Base-by-base conservation (phyloP, 345 rosid species). In the Viola odorata region DNA sequence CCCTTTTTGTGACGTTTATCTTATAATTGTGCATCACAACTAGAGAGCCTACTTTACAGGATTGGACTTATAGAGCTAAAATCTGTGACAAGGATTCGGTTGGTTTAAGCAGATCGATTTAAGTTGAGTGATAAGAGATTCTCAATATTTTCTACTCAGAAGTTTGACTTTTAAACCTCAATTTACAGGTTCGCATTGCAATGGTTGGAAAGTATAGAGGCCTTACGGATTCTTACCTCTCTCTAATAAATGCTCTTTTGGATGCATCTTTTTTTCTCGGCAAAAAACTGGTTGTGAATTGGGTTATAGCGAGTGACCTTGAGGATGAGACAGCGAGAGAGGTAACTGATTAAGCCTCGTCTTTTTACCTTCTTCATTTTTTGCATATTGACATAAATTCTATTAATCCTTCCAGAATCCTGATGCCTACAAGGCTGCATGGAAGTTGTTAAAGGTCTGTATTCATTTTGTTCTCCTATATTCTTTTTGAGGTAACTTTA, bases 231-330 rank as follows among this genome's bases (percentile, higher is more conserved):
- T 69, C 91, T 41, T 88, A 88, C 58, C 86, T 88, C 50, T 88
- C 96, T 41, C 87, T 88, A 64, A 52, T 80, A 56, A 85, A 88
- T 96, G 96, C 98, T 71, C 96, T 92, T 77, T 74, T 92, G 64
- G 96, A 92, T 79, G 96, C 98, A 14, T 89, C 90, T 75, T 83
- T 92, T 81, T 81, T 87, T 15, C 75, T 86, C 70, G 79, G 85
- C 70, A 66, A 75, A 75, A 89, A 89, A 80, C 98, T 96, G 60
- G 66, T 81, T 23, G 82, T 89, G 55, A 91, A 85, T 56, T 92
- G 96, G 98, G 87, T 92, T 79, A 87, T 96, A 67, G 96, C 98
- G 74, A 79, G 88, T 75, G 98, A 92, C 75, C 91, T 92, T 55
- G 96, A 92, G 80, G 94, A 87, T 45, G 88, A 84, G 62, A 87